Base-by-base conservation (phyloP, 768 basidiomycete genomes). In the Calocybe indica region DNA sequence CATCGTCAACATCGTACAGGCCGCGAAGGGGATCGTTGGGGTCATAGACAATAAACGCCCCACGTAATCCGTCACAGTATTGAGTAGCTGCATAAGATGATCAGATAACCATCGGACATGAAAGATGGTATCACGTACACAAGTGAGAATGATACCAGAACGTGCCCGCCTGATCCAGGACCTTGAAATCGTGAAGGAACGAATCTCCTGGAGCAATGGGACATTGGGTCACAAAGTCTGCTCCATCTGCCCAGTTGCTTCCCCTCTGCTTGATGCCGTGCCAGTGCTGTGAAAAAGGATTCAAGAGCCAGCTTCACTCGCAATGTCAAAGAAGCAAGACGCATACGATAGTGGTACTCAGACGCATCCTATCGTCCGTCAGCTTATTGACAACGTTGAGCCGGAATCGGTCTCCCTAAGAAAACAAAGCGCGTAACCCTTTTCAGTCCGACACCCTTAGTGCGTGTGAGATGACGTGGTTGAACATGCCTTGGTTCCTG, bases 341-440 rank as follows among this genome's bases (percentile, higher is more conserved):
- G 53, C 65, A n/a, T 32, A 66, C 67, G 32, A 68, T 66, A 37
- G 58, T 64, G 1, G 66, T 67, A 7, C 53, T 60, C 35, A 43
- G 52, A 15, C 58, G 36, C 63, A 65, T 63, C 4, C 54, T 60
- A 4, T 58, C 58, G 32, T 80, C 73, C 1, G 59, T 66, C 28
- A 80, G 59, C n/a, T 53, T 14, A 48, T 81, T 71, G 7, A 68
- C 52, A 14, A 81, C 75, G 36, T 76, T 74, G 34, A 82, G 54
- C 28, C 49, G 46, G 49, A 76, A 70, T 31, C 52, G 46, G 37
- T 69, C 62, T 3, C 73, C 71, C 63, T 60, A 37, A n/a, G 8
- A 39, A 37, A 14, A 28, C 10, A 43, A 44, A n/a, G 12, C 13
- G 31, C 10, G 8, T 37, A 22, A 22, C 2, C 4, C 22, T 22